Percentiles rank a stretch among this genome's conserved stretches.
Conservation (phyloP, 805 yeast genomes). For the Saturnispora diversa region DNA sequence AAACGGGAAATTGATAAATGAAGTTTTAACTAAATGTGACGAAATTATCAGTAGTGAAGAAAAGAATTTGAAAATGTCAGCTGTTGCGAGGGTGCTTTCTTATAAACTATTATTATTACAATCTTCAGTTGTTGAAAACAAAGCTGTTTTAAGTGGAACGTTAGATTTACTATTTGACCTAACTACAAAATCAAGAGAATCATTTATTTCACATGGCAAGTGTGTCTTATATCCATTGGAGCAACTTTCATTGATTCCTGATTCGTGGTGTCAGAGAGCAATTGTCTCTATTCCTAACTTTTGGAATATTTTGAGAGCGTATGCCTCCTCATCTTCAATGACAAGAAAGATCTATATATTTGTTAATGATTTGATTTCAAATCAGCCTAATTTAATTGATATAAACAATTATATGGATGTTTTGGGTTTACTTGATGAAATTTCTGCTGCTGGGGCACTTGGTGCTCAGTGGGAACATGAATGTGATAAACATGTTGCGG, state of each 20-base stretch:
- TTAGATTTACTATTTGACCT: conserved; percentile 21
- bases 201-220: conserved; percentile 37
- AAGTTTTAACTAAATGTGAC: conserved; percentile 21
- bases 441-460: conserved; percentile 72
- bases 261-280: conserved; percentile 34
- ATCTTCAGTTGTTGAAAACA: conserved; percentile 30
- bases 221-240: conserved; percentile 42
- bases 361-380: conserved; percentile 34
- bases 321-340: conserved; percentile 37
- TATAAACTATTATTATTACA: conserved; percentile 45
- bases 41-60: conserved; percentile 18
- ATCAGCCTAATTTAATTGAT: conserved; percentile 31
- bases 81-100: conserved; percentile 35
- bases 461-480: conserved; percentile 74
- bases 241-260: conserved; percentile 37
- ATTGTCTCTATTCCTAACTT: conserved; percentile 34
- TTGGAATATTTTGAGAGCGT: conserved; percentile 41
- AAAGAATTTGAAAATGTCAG: conserved; percentile 23
- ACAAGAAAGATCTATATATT: conserved; percentile 40
- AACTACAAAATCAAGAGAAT: conserved; percentile 31
- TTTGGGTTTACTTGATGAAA: conserved; percentile 66
- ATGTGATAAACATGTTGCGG: conserved; percentile 35
- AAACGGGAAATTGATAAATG: conserved; percentile 20
- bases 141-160: conserved; percentile 19
- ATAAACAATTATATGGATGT: conserved; percentile 53